Conservation (phyloP, 192 early-diverging fungal genomes). For the Backusella parvicylindrica region DNA sequence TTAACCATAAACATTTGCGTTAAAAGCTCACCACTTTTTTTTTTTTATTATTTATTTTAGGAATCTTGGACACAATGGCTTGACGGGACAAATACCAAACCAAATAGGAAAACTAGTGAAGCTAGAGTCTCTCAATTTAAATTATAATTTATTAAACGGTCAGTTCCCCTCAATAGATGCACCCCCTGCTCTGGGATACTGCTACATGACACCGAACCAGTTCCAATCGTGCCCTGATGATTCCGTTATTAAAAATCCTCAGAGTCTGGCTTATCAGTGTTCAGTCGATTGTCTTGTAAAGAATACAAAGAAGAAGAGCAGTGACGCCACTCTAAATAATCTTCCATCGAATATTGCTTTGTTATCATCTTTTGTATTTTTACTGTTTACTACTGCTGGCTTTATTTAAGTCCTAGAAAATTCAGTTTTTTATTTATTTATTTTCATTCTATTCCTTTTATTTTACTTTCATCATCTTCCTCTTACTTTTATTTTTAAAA, state of each 20-base stretch:
- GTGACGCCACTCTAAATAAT: neutral
- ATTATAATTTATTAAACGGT: slow-evolving; percentile 28
- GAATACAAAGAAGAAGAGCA: neutral
- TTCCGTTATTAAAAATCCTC: slow-evolving; percentile 12
- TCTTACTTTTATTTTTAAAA: neutral
- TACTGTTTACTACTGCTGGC: neutral
- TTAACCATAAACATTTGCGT: neutral
- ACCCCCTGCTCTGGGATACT: slow-evolving; percentile 22
- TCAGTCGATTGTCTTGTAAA: slow-evolving; percentile 24
- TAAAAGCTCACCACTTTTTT: neutral
- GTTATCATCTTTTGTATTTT: neutral
- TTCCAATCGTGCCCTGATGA: slow-evolving; percentile 30
- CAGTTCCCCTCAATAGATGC: slow-evolving; percentile 29
- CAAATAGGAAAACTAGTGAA: slow-evolving; percentile 10
- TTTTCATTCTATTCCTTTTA: neutral
- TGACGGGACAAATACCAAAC: slow-evolving; percentile 20
- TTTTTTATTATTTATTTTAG: slow-evolving; percentile 4
- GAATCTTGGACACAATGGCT: slow-evolving; percentile 17
- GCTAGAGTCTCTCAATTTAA: slow-evolving; percentile 24
- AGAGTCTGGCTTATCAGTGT: slow-evolving; percentile 30
- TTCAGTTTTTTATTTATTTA: neutral
- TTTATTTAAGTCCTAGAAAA: neutral
- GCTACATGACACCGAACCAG: slow-evolving; percentile 24
- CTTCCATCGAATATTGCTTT: neutral
- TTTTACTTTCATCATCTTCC: neutral